Conservation (phyloP, 2,329 filamentous ascomycete species). For the Trichoderma afroharzianum region DNA sequence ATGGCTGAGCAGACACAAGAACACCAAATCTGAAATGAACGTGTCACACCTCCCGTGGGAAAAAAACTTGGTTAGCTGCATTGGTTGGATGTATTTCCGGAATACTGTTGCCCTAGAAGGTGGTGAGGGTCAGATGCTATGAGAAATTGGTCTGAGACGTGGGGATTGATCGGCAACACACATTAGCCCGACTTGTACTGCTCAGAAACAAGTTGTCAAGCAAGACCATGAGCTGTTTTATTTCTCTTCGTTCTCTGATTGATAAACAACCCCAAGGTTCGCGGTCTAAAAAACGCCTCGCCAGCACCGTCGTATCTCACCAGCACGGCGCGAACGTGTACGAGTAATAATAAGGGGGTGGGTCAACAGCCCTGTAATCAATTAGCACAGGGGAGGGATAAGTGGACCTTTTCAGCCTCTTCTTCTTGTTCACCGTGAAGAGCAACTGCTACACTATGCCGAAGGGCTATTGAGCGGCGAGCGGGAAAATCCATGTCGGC, state of each 20-base stretch:
- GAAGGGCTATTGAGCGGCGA: neutral
- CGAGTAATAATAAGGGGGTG: neutral
- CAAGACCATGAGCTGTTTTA: neutral
- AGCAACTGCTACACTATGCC: neutral
- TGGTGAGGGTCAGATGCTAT: neutral
- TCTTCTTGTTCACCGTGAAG: neutral
- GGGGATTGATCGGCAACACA: neutral
- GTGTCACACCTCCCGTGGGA: neutral
- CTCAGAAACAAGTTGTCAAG: neutral
- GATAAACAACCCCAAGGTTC: neutral
- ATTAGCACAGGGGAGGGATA: neutral
- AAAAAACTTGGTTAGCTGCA: neutral
- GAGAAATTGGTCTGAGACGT: neutral
- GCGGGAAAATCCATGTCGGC: neutral
- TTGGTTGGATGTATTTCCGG: neutral
- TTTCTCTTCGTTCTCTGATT: neutral
- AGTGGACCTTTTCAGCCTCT: slow-evolving; percentile 2
- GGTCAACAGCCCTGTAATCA: neutral
- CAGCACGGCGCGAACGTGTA: neutral
- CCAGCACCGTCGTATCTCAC: neutral
- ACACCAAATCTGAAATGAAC: neutral
- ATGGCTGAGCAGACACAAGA: neutral
- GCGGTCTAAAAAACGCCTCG: neutral
- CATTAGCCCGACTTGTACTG: neutral
- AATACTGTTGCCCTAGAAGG: neutral